phyloP scores from a whole-genome alignment of 768 basidiomycete genomes.

The Mycena vitilis region DNA sequence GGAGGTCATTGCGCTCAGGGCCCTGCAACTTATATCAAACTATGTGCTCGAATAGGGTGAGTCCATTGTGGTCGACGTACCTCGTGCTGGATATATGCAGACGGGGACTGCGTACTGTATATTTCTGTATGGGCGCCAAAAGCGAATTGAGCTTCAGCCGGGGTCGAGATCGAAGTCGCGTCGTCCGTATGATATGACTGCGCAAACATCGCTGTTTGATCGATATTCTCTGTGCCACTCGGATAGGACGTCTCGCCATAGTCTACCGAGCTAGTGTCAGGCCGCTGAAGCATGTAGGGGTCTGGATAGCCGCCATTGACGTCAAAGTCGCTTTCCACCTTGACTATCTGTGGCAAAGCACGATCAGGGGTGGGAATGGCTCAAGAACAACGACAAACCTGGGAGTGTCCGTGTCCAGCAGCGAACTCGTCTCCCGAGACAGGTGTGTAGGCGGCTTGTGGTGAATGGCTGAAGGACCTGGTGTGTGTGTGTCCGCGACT shows the following conservation, averaged over 20 bases:
- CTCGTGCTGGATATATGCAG: background rate
- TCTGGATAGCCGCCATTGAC: background rate
- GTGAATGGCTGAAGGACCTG: slow-evolving; percentile 14
- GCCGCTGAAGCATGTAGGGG: background rate
- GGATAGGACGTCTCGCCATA: background rate
- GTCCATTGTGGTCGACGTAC: background rate
- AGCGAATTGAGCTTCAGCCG: background rate
- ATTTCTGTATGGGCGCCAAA: background rate
- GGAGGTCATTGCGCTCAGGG: background rate
- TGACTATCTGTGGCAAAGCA: background rate
- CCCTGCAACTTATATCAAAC: background rate
- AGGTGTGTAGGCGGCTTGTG: slow-evolving; percentile 1
- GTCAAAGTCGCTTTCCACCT: background rate
- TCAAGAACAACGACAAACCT: background rate
- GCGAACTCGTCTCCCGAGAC: background rate
- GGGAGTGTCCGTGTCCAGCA: background rate
- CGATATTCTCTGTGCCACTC: background rate
- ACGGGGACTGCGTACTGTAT: slow-evolving; percentile 14
- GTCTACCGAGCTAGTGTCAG: background rate
- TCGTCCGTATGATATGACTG: background rate
- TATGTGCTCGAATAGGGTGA: background rate
- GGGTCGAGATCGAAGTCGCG: background rate
- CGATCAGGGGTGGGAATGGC: background rate
- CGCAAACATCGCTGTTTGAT: background rate
- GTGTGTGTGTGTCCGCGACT: slow-evolving; percentile 3